Evolutionary conservation across 345 rosid species (phyloP), one percentile per base, ranked within the genome.

Genomic region (Alliaria petiolata): DNA sequence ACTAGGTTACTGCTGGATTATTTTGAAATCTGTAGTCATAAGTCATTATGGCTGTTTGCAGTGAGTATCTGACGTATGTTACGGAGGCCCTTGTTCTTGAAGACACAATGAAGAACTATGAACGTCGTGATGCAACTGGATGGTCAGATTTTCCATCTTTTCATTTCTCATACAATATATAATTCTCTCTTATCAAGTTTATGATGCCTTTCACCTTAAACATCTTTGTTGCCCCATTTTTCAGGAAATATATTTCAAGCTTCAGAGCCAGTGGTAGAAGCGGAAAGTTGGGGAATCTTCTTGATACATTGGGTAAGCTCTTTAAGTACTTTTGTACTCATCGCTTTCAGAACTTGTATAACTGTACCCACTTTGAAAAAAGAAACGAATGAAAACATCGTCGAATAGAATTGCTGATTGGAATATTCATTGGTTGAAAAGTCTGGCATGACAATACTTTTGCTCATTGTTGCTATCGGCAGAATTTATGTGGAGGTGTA

Each of bases 401-500:
- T 42, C 36, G 54, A 43, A 45, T 40, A 66, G 10, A 67, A 17
- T 56, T 40, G 17, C 54, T n/a, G 47, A 36, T 49, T 56, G 59
- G 49, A 45, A 55, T 59, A 35, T n/a, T n/a, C n/a, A n/a, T n/a
- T n/a, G n/a, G n/a, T n/a, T n/a, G n/a, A n/a, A n/a, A n/a, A n/a
- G n/a, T n/a, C n/a, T n/a, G n/a, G n/a, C n/a, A n/a, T n/a, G n/a
- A n/a, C n/a, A n/a, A n/a, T 74, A 40, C 2, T 67, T 16, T 39
- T 57, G 61, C 16, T 2, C 44, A 49, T 56, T 69, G 42, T 57
- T 66, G 58, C 59, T 72, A 36, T 69, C 59, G 81, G 76, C 95
- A 95, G 98, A 89, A 78, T 89, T 88, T 86, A 35, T 90, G 65
- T 95, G 98, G 98, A 86, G 88, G 60, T 95, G 98, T 85, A 71